Evolutionary conservation across 495 filamentous ascomycete species (phyloP), one percentile per base, ranked within the genome.

Genomic region (Podospora pseudocomata): DNA sequence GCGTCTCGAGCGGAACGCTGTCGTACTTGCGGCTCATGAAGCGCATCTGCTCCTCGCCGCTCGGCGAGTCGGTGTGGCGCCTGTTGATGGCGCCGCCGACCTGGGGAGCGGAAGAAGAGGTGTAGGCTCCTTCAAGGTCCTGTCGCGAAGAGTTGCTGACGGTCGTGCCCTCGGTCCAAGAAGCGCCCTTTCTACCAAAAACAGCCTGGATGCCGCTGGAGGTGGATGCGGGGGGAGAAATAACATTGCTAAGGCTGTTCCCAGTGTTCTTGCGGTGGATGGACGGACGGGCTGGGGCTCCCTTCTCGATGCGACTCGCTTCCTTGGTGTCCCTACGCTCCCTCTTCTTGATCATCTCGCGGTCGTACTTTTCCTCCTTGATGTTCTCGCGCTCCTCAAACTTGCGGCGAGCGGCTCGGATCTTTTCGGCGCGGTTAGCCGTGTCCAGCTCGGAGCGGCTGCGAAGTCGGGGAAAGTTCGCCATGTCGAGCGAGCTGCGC

Each of bases 281-380:
- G 16, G 75, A 67, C 2, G 80, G 79, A 19, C 80, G 72, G 16
- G 66, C 68, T 4, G 68, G 57, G 53, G 75, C 76, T 60, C 79
- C 76, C 68, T 74, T 80, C 69, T 83, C 81, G 56, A 79, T 72
- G 57, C 80, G 77, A 27, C 67, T 74, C 20, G 81, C 81, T 55
- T 80, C 78, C 76, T 83, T 82, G 70, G 74, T 81, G 63, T 83
- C 79, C 28, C 78, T 78, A 32, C 81, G 79, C 70, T 84, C 81
- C 11, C 82, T 80, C 66, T 80, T 83, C 70, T 76, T 77, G 70
- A 86, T 81, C 78, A 85, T 79, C 66, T 85, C 83, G n/a, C 82
- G 83, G 54, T 81, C 85, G 62, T 82, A 82, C 71, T 84, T 85
- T 68, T 87, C 85, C 58, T 85, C 81, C 77, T 87, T 86, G 66